These are phyloP conservation scores for Rhizophagus clarus DNA, from an alignment of 192 early-diverging fungal genomes.

Conservation along the genomic window DNA sequence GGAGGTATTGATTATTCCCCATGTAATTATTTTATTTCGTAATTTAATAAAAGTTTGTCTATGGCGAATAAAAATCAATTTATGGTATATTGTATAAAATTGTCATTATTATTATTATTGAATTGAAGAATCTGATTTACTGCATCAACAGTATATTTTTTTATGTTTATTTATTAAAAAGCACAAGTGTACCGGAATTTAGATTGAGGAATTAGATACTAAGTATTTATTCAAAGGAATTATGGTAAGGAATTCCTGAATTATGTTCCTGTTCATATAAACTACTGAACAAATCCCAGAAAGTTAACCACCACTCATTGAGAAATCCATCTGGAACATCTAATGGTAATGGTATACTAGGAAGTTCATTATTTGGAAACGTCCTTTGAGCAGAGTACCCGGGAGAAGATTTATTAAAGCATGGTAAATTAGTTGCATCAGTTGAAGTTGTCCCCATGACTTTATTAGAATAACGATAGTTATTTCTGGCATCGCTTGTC, in stretches of 20 bases:
- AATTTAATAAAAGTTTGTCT: too few relatives aligned
- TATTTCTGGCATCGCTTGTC: too few relatives aligned
- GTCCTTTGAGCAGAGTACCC: not conserved
- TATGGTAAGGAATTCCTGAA: not conserved
- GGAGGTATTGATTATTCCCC: too few relatives aligned
- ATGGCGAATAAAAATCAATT: too few relatives aligned
- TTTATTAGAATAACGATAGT: not conserved
- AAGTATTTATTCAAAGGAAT: not conserved
- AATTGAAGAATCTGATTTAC: too few relatives aligned
- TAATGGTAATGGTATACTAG: constrained; percentile 4
- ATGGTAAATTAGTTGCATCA: not conserved
- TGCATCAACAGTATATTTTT: not conserved
- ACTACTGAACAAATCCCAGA: not conserved
- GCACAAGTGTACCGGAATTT: not conserved
- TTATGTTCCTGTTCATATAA: not conserved
- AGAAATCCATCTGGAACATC: constrained; percentile 5
- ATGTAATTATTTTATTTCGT: too few relatives aligned
- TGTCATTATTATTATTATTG: too few relatives aligned
- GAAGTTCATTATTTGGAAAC: not conserved
- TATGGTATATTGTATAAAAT: too few relatives aligned
- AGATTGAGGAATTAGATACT: not conserved
- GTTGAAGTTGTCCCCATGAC: not conserved
- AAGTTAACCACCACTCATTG: not conserved
- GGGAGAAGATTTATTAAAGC: not conserved
- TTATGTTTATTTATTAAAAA: not conserved